Evolutionary conservation across 176 grass and related monocot species (phyloP).

Genomic region (Triticum dicoccoides): DNA sequence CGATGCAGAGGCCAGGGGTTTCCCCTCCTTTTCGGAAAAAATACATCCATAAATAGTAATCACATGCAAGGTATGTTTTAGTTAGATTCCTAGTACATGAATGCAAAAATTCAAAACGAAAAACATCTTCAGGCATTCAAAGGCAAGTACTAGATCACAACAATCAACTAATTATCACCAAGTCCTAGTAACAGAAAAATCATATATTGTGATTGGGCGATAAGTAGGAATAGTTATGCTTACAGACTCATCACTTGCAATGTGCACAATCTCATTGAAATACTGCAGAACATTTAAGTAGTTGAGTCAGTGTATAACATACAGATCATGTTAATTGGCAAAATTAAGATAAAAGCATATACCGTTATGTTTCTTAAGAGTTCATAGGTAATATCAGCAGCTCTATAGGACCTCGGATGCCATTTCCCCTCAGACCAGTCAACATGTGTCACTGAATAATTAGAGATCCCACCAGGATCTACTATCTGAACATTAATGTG

Average conservation of each 20-base stretch:
- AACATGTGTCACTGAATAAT: constrained; percentile 97
- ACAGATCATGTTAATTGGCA: background rate
- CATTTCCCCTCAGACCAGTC: constrained; percentile 99
- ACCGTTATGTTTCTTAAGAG: constrained; percentile 92
- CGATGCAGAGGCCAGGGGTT: background rate
- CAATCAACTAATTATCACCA: constrained; percentile 16
- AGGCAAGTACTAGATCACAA: background rate
- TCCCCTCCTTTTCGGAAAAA: background rate
- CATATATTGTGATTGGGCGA: constrained; percentile 4
- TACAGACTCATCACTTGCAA: constrained; percentile 93
- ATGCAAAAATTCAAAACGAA: background rate
- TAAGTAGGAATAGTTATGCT: constrained; percentile 3
- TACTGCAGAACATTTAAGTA: constrained; percentile 54
- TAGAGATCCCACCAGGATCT: constrained; percentile 89
- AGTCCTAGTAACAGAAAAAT: constrained; percentile 1
- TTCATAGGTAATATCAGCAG: constrained; percentile 71
- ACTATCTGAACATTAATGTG: constrained; percentile 60
- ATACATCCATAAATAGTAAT: background rate
- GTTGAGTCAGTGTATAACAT: constrained; percentile 16
- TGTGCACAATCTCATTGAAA: constrained; percentile 54
- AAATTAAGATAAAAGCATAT: constrained; percentile 37
- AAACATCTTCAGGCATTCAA: background rate
- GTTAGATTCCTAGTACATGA: background rate
- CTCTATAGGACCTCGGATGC: constrained; percentile 94
- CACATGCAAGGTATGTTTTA: background rate